Evolutionary conservation across 768 basidiomycete species (phyloP).

Genomic region (Asterophora parasitica): DNA sequence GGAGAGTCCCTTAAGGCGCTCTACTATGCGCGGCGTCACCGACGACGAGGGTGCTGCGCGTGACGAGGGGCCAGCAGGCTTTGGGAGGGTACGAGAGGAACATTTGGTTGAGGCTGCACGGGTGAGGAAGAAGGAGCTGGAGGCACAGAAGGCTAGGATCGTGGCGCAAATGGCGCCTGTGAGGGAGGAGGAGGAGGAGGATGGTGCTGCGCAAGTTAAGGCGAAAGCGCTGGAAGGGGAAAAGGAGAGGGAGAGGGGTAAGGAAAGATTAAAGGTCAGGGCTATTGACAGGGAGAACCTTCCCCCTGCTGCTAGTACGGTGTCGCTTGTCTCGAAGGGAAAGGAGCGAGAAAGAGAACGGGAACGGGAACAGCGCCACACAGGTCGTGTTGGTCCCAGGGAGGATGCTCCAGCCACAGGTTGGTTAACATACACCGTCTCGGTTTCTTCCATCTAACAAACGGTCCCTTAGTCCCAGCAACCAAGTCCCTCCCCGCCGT

Average conservation of each 20-base stretch:
- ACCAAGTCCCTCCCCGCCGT: conserved; percentile 14
- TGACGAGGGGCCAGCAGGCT: conserved; percentile 21
- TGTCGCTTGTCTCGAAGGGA: conserved; percentile 8
- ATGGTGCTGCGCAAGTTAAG: conserved; percentile 14
- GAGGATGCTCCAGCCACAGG: too few species aligned
- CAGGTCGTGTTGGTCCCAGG: too few species aligned
- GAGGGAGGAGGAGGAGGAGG: conserved; percentile 38
- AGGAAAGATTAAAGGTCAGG: conserved; percentile 14
- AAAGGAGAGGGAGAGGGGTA: conserved; percentile 21
- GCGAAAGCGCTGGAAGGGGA: conserved; percentile 14
- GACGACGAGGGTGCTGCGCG: conserved; percentile 26
- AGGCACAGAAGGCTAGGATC: conserved; percentile 88
- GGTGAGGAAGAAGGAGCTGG: conserved; percentile 67
- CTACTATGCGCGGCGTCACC: conserved; percentile 36
- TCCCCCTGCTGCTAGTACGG: conserved; percentile 12
- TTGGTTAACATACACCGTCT: not conserved
- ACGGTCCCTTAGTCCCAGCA: conserved; percentile 3
- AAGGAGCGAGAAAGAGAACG: conserved; percentile 13
- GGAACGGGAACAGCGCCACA: not conserved
- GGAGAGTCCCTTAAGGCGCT: conserved; percentile 49
- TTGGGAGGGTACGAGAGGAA: conserved; percentile 23
- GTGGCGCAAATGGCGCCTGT: conserved; percentile 89
- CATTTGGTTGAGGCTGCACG: conserved; percentile 30
- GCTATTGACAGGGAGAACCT: conserved; percentile 28
- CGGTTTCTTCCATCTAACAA: not conserved